Evolutionary conservation across 345 rosid genomes (phyloP).

Genomic region (Linum tenue): DNA sequence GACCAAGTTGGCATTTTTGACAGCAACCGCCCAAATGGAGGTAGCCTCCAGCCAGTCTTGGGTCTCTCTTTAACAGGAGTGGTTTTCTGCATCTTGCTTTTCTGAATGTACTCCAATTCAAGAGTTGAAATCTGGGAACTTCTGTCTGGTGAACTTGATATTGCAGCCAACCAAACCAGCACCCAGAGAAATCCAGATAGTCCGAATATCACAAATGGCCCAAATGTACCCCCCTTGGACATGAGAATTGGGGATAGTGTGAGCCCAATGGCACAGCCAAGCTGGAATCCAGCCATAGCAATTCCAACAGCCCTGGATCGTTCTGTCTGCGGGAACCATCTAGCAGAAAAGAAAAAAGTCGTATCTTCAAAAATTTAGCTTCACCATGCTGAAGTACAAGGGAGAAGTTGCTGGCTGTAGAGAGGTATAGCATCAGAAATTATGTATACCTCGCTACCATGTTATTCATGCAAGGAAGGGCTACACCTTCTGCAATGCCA

Average conservation of each 20-base stretch:
- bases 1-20: slow-evolving; percentile 94
- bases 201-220: slow-evolving; percentile 90
- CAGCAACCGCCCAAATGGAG: slow-evolving; percentile 77
- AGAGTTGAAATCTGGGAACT: slow-evolving; percentile 76
- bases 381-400: slow-evolving; percentile 13
- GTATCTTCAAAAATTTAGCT: slow-evolving; percentile 26
- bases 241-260: slow-evolving; percentile 79
- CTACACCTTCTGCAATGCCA: slow-evolving; percentile 96
- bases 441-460: slow-evolving; percentile 74
- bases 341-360: slow-evolving; percentile 37
- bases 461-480: slow-evolving; percentile 98
- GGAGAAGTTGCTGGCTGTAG: slow-evolving; percentile 2
- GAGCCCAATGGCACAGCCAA: slow-evolving; percentile 88
- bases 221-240: slow-evolving; percentile 79
- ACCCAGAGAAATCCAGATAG: slow-evolving; percentile 89
- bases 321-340: slow-evolving; percentile 96
- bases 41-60: slow-evolving; percentile 39
- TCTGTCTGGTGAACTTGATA: slow-evolving; percentile 53
- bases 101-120: slow-evolving; percentile 62
- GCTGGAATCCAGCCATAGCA: slow-evolving; percentile 95
- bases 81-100: slow-evolving; percentile 33
- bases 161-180: slow-evolving; percentile 89
- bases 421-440: slow-evolving; percentile 7
- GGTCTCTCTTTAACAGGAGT: slow-evolving; percentile 27
- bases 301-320: slow-evolving; percentile 87